A percentile compares a stretch with the other conserved stretches of the same genome.
Evolutionary conservation across 75 land plant genomes (phyloP).

Genomic region (Pinus taeda): DNA sequence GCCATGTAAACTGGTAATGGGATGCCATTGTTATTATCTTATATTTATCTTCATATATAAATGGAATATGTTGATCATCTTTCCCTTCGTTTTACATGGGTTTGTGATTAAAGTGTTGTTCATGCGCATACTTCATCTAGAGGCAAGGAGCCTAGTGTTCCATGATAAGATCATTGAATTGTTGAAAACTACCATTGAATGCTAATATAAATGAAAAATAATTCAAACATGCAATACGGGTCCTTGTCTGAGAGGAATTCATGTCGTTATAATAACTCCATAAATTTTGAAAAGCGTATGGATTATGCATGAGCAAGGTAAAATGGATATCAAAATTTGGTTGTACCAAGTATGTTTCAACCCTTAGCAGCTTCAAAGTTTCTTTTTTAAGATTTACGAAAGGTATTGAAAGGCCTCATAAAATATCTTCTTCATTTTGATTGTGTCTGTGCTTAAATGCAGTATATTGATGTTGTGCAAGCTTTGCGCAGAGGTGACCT

Average conservation of each 20-base stretch:
- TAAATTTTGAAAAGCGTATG: background rate
- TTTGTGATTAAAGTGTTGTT: background rate
- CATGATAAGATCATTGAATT: background rate
- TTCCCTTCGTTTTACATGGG: background rate
- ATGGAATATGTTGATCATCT: background rate
- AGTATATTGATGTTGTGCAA: slow-evolving; percentile 79
- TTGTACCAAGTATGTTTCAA: background rate
- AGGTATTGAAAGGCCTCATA: background rate
- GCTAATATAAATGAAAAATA: background rate
- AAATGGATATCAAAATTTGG: background rate
- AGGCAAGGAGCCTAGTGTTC: background rate
- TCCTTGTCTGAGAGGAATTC: background rate
- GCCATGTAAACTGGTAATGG: background rate
- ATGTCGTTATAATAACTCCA: background rate
- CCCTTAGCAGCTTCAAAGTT: background rate
- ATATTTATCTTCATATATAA: background rate
- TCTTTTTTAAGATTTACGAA: no score
- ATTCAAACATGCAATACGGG: background rate
- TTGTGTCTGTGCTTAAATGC: slow-evolving; percentile 12
- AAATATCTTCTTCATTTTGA: background rate
- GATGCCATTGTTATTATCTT: background rate
- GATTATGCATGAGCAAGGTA: background rate
- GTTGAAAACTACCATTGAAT: background rate
- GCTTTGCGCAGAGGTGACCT: slow-evolving; percentile 85
- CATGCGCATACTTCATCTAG: no score